Conservation (phyloP, 1,284 basidiomycete genomes). For the Cutaneotrichosporon arboriforme region DNA sequence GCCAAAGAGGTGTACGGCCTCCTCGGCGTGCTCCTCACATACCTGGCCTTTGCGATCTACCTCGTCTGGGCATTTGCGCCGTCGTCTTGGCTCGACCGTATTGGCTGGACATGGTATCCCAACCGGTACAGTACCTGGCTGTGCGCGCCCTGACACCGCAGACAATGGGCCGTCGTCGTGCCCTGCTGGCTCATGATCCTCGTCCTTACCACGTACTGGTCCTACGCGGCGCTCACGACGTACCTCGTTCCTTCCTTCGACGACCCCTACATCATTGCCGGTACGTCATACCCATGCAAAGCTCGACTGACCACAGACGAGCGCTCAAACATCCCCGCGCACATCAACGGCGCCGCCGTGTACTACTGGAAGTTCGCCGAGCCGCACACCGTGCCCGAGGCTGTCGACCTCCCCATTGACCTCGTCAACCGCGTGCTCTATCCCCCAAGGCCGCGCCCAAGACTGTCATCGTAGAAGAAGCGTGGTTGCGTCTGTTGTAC, state of each 20-base stretch:
- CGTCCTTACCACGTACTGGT: constrained; percentile 68
- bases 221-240: constrained; percentile 69
- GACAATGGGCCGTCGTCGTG: constrained; percentile 80
- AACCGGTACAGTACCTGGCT: constrained; percentile 55
- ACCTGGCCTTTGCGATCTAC: constrained; percentile 63
- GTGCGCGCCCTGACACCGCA: constrained; percentile 41
- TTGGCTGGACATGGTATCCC: constrained; percentile 81
- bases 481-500: neutral
- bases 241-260: constrained; percentile 64
- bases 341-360: neutral
- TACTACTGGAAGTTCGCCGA: constrained; percentile 37
- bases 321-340: constrained; percentile 1
- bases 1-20: constrained; percentile 74
- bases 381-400: constrained; percentile 55
- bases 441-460: constrained; percentile 13
- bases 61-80: constrained; percentile 61
- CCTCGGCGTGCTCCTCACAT: constrained; percentile 73
- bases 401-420: constrained; percentile 75
- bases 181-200: constrained; percentile 71
- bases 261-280: constrained; percentile 61
- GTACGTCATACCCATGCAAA: constrained; percentile 45
- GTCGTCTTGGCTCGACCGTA: constrained; percentile 54
- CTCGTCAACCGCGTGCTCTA: constrained; percentile 69
- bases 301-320: constrained; percentile 8
- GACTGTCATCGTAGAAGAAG: neutral